Percentiles rank a stretch among this genome's conserved stretches.
Conservation (phyloP, 768 basidiomycete species). For the Leucosporidium scottii region DNA sequence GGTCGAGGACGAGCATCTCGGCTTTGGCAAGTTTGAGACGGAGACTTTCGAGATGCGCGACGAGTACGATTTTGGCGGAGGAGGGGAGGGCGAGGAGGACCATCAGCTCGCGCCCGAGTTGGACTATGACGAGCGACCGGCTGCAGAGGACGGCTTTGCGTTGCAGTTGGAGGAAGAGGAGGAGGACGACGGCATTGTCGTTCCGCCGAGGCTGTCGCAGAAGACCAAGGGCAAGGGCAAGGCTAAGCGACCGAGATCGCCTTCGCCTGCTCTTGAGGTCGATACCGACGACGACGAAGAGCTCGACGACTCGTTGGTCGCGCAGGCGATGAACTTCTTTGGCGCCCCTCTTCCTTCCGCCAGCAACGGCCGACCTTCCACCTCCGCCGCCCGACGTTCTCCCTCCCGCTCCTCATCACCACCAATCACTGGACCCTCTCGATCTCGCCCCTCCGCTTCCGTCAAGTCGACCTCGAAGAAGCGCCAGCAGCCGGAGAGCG, state of each 20-base stretch:
- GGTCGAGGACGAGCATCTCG: background rate
- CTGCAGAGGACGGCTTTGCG: background rate
- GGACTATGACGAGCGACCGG: background rate
- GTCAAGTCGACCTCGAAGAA: too few species aligned
- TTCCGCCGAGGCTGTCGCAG: background rate
- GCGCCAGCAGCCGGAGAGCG: too few species aligned
- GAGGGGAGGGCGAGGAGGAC: background rate
- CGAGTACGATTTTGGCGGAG: background rate
- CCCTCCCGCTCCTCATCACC: too few species aligned
- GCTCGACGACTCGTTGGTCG: background rate
- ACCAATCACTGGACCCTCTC: too few species aligned
- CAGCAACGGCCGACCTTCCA: too few species aligned
- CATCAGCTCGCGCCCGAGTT: background rate
- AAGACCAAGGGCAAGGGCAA: background rate
- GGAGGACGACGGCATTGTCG: background rate
- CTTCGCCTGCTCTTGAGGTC: background rate
- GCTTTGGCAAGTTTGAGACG: background rate
- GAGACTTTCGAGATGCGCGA: too few species aligned
- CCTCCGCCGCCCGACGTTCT: too few species aligned
- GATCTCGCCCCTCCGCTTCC: too few species aligned
- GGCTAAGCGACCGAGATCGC: background rate
- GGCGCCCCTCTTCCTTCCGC: background rate
- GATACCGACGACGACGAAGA: background rate
- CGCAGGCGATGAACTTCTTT: background rate
- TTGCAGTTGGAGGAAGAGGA: background rate